Conservation (phyloP, 495 filamentous ascomycete genomes). For the Aspergillus cavernicola region DNA sequence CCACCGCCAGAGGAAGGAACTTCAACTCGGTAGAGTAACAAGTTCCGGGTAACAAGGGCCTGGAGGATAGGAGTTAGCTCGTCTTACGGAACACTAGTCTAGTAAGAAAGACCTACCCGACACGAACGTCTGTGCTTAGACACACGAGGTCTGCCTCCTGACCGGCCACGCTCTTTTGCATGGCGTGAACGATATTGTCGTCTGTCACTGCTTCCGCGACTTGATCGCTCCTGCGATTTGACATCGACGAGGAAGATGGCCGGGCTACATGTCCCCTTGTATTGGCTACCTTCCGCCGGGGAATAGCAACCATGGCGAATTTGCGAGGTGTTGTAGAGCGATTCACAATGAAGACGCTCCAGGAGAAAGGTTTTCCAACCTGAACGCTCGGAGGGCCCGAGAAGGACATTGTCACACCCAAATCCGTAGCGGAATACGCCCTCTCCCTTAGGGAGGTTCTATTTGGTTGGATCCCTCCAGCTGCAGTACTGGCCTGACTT, state of each 20-base stretch:
- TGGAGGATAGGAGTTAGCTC: constrained; percentile 25
- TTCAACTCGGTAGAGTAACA: constrained; percentile 78
- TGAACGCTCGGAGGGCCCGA: constrained; percentile 58
- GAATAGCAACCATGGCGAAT: constrained; percentile 74
- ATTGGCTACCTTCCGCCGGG: constrained; percentile 68
- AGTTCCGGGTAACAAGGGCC: constrained; percentile 67
- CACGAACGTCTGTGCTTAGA: constrained; percentile 75
- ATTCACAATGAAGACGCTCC: constrained; percentile 88
- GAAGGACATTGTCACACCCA: constrained; percentile 74
- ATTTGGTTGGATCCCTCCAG: constrained; percentile 36
- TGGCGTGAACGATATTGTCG: constrained; percentile 77
- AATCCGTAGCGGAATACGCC: constrained; percentile 49
- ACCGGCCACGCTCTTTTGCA: constrained; percentile 69
- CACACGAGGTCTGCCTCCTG: constrained; percentile 74
- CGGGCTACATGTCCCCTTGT: constrained; percentile 54
- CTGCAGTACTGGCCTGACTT: constrained; percentile 26
- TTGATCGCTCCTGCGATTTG: constrained; percentile 40
- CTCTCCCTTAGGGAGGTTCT: constrained; percentile 52
- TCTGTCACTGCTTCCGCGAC: constrained; percentile 79
- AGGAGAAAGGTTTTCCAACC: constrained; percentile 75
- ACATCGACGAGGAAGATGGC: constrained; percentile 44
- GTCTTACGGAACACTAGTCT: neutral
- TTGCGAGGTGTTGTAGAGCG: constrained; percentile 65
- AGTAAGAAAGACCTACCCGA: constrained; percentile 57
- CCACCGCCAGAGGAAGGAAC: constrained; percentile 71